Conservation (phyloP, 73 alveolate species). For the Diophrys sp. region DNA sequence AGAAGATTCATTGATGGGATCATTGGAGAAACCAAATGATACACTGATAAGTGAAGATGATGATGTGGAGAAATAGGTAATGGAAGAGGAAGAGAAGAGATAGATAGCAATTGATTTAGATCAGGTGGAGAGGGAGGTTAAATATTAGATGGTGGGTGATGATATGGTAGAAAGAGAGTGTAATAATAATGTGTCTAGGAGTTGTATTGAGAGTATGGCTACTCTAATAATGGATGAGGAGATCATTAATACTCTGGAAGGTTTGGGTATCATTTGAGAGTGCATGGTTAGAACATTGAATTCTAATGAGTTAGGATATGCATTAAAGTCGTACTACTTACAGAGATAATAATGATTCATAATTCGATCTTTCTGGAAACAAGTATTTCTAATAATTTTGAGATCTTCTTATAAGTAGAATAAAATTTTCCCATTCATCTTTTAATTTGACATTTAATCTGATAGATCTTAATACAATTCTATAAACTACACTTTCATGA, state of each 20-base stretch:
- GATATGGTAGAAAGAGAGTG: not conserved
- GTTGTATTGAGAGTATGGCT: too few relatives aligned
- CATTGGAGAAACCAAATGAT: not conserved
- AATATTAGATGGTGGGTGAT: too few relatives aligned
- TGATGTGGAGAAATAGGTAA: not conserved
- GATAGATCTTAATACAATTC: too few relatives aligned
- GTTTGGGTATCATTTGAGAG: slow-evolving; percentile 55
- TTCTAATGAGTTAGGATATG: slow-evolving; percentile 62
- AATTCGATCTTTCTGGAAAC: too few relatives aligned
- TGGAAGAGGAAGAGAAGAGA: slow-evolving; percentile 8
- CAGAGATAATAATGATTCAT: too few relatives aligned
- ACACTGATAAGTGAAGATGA: slow-evolving; percentile 1
- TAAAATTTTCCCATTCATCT: too few relatives aligned
- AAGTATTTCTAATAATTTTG: too few relatives aligned
- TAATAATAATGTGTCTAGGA: not conserved
- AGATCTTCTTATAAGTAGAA: too few relatives aligned
- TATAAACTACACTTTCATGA: too few relatives aligned
- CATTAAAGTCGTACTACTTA: slow-evolving; percentile 67
- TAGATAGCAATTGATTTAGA: not conserved
- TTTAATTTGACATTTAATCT: too few relatives aligned
- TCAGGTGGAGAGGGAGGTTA: not conserved
- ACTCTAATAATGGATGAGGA: slow-evolving; percentile 26
- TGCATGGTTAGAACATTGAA: slow-evolving; percentile 38
- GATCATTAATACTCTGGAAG: slow-evolving; percentile 52
- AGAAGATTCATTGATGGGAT: not conserved